Evolutionary conservation across 805 yeast species (phyloP), one percentile per base, ranked within the genome.

Genomic region (Ogataea sp.): DNA sequence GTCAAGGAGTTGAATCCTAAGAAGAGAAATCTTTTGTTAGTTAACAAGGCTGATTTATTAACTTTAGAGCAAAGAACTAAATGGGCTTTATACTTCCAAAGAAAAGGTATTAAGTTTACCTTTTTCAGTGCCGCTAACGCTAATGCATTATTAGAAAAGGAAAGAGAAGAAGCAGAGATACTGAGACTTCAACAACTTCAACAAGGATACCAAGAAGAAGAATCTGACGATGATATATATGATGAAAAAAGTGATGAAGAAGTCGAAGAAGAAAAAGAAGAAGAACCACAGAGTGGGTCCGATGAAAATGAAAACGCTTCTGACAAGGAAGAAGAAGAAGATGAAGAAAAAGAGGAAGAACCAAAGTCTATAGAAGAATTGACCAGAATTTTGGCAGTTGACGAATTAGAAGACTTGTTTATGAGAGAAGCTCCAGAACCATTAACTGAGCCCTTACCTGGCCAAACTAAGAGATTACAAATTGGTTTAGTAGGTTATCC

Each of bases 401-500:
- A 82, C 49, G 93, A 93, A 58, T 71, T 93, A 40, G 97, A 93
- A 62, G 73, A 73, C 6, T 65, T 93, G 18, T 88, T 90, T 58
- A 58, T 86, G 51, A 61, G 68, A 15, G 81, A 75, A 41, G 88
- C 97, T 0, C 97, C 97, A n/a, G 68, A 68, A 41, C 78, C 80
- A 10, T 48, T 73, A 32, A 61, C 71, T 8, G 64, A 68, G 33
- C 77, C 80, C 17, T 64, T 67, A 3, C 68, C 65, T 38, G 83
- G 80, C 1, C 72, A 70, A 46, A 78, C 78, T 15, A 73, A 77
- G 27, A 69, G 81, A 44, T 66, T 85, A 39, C 94, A 88, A 57
- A 87, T 93, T 47, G 99, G 99, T 43, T 71, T 93, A 48, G 98
- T 93, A 17, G 99, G 99, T 26, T 93, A 93, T 59, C 99, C 99